Evolutionary conservation across 805 yeast genomes (phyloP).

Genomic region (Pichia cabralensis): DNA sequence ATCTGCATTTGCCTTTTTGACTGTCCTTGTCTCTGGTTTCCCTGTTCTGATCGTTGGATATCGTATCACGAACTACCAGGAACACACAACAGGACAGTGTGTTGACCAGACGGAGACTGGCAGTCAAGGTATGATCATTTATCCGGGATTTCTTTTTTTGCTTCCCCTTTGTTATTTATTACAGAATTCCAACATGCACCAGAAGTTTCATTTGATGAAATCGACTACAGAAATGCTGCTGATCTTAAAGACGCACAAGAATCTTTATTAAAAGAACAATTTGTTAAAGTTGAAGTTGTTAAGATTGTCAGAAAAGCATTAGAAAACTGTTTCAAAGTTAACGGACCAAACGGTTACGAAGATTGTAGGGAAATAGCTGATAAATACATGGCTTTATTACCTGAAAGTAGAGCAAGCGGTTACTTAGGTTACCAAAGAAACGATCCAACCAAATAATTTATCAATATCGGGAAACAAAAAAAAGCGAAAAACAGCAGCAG

Average conservation of each 20-base stretch:
- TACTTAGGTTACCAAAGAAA: constrained; percentile 82
- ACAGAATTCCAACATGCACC: constrained; percentile 35
- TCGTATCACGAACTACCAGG: too few relatives aligned
- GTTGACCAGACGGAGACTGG: too few relatives aligned
- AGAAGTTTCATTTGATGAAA: constrained; percentile 73
- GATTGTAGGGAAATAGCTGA: constrained; percentile 75
- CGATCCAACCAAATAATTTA: constrained; percentile 59
- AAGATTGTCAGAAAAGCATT: constrained; percentile 65
- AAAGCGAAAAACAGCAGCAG: too few relatives aligned
- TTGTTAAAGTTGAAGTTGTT: constrained; percentile 59
- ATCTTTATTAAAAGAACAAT: constrained; percentile 71
- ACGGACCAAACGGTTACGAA: constrained; percentile 61
- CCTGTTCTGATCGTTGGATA: too few relatives aligned
- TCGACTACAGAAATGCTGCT: constrained; percentile 57
- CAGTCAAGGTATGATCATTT: too few relatives aligned
- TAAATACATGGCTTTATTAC: constrained; percentile 68
- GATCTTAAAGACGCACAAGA: constrained; percentile 67
- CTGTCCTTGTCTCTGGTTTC: too few relatives aligned
- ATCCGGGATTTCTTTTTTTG: background rate
- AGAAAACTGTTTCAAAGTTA: constrained; percentile 53
- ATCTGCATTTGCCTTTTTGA: too few relatives aligned
- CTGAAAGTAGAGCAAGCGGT: constrained; percentile 58
- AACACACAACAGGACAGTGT: too few relatives aligned
- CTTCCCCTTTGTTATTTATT: too few relatives aligned
- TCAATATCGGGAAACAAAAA: too few relatives aligned